Conservation (phyloP, 2,329 filamentous ascomycete genomes). For the Bipolaris gigantea region DNA sequence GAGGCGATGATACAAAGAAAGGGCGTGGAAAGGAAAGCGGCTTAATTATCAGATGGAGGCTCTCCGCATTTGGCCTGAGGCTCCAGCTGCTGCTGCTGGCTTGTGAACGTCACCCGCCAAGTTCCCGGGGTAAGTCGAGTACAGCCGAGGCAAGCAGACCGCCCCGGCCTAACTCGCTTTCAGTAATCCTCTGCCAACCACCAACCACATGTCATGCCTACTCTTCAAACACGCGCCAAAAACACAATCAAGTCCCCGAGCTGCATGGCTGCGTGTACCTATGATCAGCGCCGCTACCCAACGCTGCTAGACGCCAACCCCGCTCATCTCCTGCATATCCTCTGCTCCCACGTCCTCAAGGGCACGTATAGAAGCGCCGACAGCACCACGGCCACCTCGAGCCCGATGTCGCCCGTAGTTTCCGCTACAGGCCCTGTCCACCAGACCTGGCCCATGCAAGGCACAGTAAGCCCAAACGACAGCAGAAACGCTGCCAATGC, state of each 20-base stretch:
- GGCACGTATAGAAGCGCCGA: conserved; percentile 51
- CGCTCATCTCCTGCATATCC: conserved; percentile 5
- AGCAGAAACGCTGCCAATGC: conserved; percentile 45
- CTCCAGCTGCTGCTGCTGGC: conserved; percentile 26
- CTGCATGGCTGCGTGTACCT: not conserved
- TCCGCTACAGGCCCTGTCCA: conserved; percentile 63
- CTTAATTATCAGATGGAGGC: conserved; percentile 7
- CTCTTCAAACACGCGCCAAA: not conserved
- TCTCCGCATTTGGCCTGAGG: conserved; percentile 34
- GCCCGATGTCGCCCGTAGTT: conserved; percentile 65
- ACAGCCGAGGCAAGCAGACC: conserved; percentile 35
- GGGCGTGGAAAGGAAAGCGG: conserved; percentile 6
- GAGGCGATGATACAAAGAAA: not conserved
- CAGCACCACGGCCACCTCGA: conserved; percentile 63
- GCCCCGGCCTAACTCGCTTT: conserved; percentile 19
- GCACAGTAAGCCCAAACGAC: conserved; percentile 56
- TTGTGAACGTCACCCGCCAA: conserved; percentile 39
- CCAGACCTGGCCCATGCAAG: conserved; percentile 64
- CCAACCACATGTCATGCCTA: conserved; percentile 5
- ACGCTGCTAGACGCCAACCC: not conserved
- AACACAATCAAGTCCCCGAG: not conserved
- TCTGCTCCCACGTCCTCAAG: conserved; percentile 47
- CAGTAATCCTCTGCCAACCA: conserved; percentile 10
- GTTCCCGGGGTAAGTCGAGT: conserved; percentile 29
- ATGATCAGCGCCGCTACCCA: not conserved